Conservation (phyloP, 345 rosid species). For the Rhizophora apiculata region DNA sequence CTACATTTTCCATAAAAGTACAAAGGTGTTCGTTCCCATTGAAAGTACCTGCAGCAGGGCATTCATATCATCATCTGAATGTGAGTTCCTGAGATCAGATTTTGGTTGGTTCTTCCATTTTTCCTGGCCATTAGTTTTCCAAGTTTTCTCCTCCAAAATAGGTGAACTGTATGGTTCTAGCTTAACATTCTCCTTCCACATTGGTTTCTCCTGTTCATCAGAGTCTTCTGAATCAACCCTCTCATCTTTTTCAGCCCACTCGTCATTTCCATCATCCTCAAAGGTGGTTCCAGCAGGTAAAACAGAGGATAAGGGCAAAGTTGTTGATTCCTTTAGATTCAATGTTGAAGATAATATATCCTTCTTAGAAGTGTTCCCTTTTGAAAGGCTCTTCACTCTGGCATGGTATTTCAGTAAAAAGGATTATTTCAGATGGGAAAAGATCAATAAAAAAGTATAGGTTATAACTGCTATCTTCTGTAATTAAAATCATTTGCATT, state of each 20-base stretch:
- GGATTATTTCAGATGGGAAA: neutral
- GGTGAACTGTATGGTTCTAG: constrained; percentile 40
- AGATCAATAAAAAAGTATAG: neutral
- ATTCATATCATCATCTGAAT: constrained; percentile 68
- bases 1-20: neutral
- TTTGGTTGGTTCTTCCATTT: constrained; percentile 53
- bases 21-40: neutral
- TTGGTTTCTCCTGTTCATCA: constrained; percentile 63
- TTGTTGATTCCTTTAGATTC: constrained; percentile 74
- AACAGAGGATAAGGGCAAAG: constrained; percentile 57
- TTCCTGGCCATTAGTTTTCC: constrained; percentile 46
- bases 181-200: constrained; percentile 70
- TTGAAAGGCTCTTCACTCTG: constrained; percentile 98
- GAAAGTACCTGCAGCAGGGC: constrained; percentile 67
- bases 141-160: constrained; percentile 50
- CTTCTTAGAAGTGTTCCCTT: constrained; percentile 82
- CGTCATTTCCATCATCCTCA: constrained; percentile 66
- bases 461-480: neutral
- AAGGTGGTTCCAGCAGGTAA: constrained; percentile 52
- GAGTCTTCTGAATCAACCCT: constrained; percentile 71
- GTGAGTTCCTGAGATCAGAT: constrained; percentile 52
- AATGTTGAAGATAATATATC: constrained; percentile 62
- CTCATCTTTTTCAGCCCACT: constrained; percentile 76
- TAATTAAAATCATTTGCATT: constrained; percentile 5
- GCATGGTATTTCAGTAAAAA: constrained; percentile 1